These are phyloP conservation scores for Cystofilobasidium macerans DNA, from an alignment of 768 basidiomycete species.

Conservation along the genomic window DNA sequence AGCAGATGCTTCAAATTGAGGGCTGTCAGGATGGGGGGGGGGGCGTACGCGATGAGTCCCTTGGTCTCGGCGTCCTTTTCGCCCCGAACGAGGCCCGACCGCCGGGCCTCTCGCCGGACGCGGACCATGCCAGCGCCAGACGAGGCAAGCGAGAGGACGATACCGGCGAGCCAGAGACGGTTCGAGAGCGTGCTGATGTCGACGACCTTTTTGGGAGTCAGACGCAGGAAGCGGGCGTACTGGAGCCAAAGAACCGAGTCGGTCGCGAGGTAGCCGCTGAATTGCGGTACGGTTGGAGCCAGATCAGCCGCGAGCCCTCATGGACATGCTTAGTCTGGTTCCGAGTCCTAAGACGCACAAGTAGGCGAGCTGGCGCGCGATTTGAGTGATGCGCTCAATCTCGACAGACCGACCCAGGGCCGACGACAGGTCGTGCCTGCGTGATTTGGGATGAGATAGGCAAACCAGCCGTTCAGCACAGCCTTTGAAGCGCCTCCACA, in stretches of 20 bases:
- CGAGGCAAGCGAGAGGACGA: constrained; percentile 60
- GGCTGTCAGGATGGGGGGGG: constrained; percentile 46
- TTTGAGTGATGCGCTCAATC: constrained; percentile 51
- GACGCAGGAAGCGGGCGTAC: constrained; percentile 33
- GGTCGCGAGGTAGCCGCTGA: constrained; percentile 57
- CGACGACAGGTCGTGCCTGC: not conserved
- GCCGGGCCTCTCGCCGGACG: constrained; percentile 20
- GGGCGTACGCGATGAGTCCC: constrained; percentile 37
- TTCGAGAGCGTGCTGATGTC: constrained; percentile 57
- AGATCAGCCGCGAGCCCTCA: not conserved
- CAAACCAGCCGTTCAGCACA: no score
- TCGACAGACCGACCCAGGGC: constrained; percentile 10
- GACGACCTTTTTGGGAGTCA: constrained; percentile 44
- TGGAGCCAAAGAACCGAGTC: constrained; percentile 80
- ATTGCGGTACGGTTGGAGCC: not conserved
- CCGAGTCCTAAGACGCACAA: constrained; percentile 39
- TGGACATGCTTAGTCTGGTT: not conserved
- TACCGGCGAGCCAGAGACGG: constrained; percentile 80
- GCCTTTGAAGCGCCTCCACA: no score
- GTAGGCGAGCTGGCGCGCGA: constrained; percentile 76
- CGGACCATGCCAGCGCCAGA: constrained; percentile 32
- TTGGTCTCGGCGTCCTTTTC: constrained; percentile 37
- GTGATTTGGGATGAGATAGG: no score
- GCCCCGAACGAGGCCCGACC: not conserved
- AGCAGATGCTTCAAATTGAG: no score